These are phyloP conservation scores for Sphagnum magellanicum DNA, from an alignment of 228 moss, liverwort and hornwort species.

Conservation along the genomic window DNA sequence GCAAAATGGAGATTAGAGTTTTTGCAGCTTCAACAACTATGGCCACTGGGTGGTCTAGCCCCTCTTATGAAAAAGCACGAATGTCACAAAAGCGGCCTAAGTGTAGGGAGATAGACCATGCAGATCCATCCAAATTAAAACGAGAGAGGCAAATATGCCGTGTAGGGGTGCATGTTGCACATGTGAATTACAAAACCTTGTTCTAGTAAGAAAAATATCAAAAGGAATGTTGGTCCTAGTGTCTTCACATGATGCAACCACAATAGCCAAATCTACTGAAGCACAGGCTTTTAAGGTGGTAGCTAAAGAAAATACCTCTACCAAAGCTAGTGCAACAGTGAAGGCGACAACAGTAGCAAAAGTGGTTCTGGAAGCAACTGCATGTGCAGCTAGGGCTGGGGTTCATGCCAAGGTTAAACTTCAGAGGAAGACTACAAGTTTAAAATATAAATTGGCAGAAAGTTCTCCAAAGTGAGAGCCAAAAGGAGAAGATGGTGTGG, in stretches of 20 bases:
- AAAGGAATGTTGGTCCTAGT: constrained; percentile 7
- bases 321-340: constrained; percentile 69
- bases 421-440: constrained; percentile 39
- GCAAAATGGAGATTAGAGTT: constrained; percentile 26
- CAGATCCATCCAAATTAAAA: constrained; percentile 26
- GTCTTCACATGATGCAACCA: constrained; percentile 62
- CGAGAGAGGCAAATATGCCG: constrained; percentile 27
- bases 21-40: constrained; percentile 32
- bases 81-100: constrained; percentile 50
- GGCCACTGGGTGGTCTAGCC: constrained; percentile 51
- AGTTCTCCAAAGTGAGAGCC: constrained; percentile 27
- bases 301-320: constrained; percentile 74
- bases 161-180: constrained; percentile 10
- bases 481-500: constrained; percentile 27
- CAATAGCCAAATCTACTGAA: constrained; percentile 48
- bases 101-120: constrained; percentile 32
- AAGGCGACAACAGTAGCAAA: constrained; percentile 77
- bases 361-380: constrained; percentile 78
- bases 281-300: constrained; percentile 59
- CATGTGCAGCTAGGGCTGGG: constrained; percentile 51
- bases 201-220: constrained; percentile 16
- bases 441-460: constrained; percentile 29
- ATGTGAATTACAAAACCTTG: constrained; percentile 15
- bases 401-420: constrained; percentile 46
- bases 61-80: constrained; percentile 73